phyloP scores from a whole-genome alignment of 2,329 filamentous ascomycete species.

The Dothistroma pini region DNA sequence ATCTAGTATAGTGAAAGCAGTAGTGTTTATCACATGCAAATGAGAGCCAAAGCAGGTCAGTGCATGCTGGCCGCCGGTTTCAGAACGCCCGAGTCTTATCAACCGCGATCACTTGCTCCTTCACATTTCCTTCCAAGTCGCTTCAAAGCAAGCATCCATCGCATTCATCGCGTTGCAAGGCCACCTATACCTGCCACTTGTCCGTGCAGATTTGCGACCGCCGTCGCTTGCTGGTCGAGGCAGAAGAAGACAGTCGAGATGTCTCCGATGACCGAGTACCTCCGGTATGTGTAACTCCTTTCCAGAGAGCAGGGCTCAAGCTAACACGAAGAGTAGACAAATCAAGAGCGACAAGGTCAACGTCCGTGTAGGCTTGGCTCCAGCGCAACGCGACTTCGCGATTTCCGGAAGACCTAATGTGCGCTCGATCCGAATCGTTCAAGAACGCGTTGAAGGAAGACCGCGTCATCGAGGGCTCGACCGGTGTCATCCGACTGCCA shows the following conservation, averaged over 20 bases:
- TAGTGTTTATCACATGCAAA: no score
- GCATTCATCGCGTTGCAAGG: no score
- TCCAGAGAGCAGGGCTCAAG: not conserved
- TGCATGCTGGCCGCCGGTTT: no score
- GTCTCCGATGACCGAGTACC: not conserved
- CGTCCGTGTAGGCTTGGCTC: not conserved
- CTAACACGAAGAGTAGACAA: not conserved
- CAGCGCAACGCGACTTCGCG: not conserved
- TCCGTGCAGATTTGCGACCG: no score
- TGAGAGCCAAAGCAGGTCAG: no score
- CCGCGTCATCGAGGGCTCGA: not conserved
- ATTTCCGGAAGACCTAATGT: not conserved
- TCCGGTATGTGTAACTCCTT: not conserved
- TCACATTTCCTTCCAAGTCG: no score
- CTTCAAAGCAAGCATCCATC: no score
- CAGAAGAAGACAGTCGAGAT: not conserved
- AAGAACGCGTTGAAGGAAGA: not conserved
- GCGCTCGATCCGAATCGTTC: not conserved
- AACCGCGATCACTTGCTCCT: no score
- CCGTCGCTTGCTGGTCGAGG: no score
- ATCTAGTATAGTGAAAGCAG: no score
- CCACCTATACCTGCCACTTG: no score
- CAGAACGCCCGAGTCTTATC: no score
- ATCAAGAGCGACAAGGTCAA: not conserved
- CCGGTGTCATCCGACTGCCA: not conserved